These are phyloP conservation scores for Beauveria sp. DNA, from an alignment of 2,329 filamentous ascomycete genomes.

Conservation along the genomic window DNA sequence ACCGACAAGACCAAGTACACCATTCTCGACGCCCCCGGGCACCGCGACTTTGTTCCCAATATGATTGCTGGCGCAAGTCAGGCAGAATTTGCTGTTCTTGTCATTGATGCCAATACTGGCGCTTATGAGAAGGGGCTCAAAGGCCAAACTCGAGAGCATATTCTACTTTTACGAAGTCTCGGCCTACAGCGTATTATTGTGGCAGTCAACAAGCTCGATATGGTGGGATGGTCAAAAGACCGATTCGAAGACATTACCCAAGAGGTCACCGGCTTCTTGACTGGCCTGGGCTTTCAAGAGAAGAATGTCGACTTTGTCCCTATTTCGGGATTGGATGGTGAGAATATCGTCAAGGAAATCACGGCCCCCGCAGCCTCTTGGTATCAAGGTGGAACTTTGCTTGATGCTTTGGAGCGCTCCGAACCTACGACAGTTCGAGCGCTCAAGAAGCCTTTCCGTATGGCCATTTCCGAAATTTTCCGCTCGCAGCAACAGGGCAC, in stretches of 20 bases:
- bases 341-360: slow-evolving; percentile 65
- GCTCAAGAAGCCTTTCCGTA: slow-evolving; percentile 70
- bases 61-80: slow-evolving; percentile 98
- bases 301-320: slow-evolving; percentile 84
- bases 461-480: slow-evolving; percentile 86
- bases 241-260: slow-evolving; percentile 80
- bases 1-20: slow-evolving; percentile 84
- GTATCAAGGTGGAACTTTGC: slow-evolving; percentile 73
- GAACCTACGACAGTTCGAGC: slow-evolving; percentile 60
- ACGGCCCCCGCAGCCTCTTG: slow-evolving; percentile 55
- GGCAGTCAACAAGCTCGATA: slow-evolving; percentile 92
- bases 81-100: slow-evolving; percentile 90
- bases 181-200: slow-evolving; percentile 84
- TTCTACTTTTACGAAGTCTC: slow-evolving; percentile 80
- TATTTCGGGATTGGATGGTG: slow-evolving; percentile 80
- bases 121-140: slow-evolving; percentile 91
- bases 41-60: slow-evolving; percentile 93
- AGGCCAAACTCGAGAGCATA: slow-evolving; percentile 92
- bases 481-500: slow-evolving; percentile 70
- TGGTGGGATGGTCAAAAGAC: slow-evolving; percentile 71
- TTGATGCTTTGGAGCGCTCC: slow-evolving; percentile 79
- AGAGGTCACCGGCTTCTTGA: slow-evolving; percentile 77
- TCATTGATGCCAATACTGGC: slow-evolving; percentile 83
- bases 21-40: slow-evolving; percentile 89
- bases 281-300: slow-evolving; percentile 69